Percentiles rank a stretch among this genome's conserved stretches.
These are phyloP conservation scores for Schizochytrium sp. DNA, from an alignment of 108 stramenopile species.

Conservation along the genomic window DNA sequence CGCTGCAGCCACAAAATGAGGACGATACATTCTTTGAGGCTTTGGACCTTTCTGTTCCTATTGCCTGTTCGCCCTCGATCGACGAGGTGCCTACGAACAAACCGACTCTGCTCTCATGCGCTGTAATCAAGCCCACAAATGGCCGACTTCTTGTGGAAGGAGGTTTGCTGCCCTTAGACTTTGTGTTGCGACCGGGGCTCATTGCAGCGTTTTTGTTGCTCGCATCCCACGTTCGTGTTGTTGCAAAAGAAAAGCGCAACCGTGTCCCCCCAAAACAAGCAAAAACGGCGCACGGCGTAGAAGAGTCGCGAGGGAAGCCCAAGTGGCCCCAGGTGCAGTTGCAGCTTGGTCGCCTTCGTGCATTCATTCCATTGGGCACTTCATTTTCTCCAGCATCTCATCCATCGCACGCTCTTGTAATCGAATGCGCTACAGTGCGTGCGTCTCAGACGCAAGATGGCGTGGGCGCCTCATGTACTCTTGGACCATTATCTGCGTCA, in stretches of 20 bases:
- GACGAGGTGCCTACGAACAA: background rate
- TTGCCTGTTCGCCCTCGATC: background rate
- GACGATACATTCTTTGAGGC: background rate
- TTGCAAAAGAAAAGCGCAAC: background rate
- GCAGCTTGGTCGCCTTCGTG: background rate
- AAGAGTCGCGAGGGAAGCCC: background rate
- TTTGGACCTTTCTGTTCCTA: background rate
- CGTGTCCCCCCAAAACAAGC: no score
- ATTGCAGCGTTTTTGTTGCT: background rate
- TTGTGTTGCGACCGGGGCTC: background rate
- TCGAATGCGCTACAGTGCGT: background rate
- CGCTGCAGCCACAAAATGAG: background rate
- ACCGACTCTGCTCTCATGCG: background rate
- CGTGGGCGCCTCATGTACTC: background rate
- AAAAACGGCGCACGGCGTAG: no score
- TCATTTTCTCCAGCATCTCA: background rate
- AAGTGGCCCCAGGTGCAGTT: background rate
- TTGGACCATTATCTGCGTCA: background rate
- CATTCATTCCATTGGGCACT: background rate
- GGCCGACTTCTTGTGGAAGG: background rate
- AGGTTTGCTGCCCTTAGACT: background rate
- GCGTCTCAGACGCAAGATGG: background rate
- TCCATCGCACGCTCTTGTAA: background rate
- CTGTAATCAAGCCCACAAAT: background rate
- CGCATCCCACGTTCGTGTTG: background rate